These are phyloP conservation scores for Tritrichomonas musculus DNA, from an alignment of 208 protist species.

Conservation along the genomic window DNA sequence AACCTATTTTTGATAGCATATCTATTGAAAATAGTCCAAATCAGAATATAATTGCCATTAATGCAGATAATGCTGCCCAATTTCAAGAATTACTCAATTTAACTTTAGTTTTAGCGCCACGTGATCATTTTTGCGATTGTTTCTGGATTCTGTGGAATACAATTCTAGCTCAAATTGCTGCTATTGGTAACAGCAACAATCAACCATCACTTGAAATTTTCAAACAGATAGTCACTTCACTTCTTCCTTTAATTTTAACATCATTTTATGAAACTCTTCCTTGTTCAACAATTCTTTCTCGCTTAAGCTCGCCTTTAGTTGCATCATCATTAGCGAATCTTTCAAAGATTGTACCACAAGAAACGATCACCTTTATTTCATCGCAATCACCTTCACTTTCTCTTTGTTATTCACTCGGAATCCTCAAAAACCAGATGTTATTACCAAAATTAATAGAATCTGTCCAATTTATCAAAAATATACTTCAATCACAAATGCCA, in stretches of 20 bases:
- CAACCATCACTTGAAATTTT: background rate
- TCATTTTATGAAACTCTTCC: background rate
- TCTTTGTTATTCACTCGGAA: background rate
- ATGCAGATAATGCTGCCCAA: too few relatives aligned
- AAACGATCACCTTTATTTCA: background rate
- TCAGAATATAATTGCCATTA: too few relatives aligned
- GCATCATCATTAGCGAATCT: background rate
- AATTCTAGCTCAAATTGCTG: too few relatives aligned
- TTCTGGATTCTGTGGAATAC: background rate
- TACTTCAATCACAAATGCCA: too few relatives aligned
- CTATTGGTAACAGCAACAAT: background rate
- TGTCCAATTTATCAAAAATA: too few relatives aligned
- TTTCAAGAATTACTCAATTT: background rate
- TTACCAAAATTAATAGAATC: too few relatives aligned
- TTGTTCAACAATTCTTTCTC: background rate
- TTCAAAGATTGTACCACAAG: background rate
- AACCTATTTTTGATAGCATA: too few relatives aligned
- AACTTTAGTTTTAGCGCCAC: background rate
- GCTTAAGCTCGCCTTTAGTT: background rate
- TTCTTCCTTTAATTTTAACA: background rate
- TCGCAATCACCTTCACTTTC: background rate
- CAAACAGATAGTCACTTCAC: background rate
- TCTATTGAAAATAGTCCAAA: too few relatives aligned
- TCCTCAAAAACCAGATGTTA: background rate
- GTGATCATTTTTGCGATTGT: background rate